A percentile compares a stretch with the other conserved stretches of the same genome.
These are phyloP conservation scores for Syzygium grande DNA, from an alignment of 345 rosid genomes.

Conservation along the genomic window DNA sequence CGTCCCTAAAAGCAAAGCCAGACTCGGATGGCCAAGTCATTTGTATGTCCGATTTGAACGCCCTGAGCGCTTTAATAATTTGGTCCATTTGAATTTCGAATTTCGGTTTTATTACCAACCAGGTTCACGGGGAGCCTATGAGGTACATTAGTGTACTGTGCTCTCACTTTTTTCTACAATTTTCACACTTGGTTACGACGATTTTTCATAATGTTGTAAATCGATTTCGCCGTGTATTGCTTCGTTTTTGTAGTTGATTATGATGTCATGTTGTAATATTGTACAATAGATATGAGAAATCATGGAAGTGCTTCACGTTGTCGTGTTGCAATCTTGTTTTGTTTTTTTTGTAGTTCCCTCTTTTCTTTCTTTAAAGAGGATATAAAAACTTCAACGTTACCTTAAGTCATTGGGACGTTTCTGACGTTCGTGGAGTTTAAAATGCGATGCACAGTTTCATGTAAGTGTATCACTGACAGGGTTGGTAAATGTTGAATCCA, in stretches of 20 bases:
- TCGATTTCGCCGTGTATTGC: accelerated
- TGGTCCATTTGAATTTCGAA: neutral
- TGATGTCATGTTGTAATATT: neutral
- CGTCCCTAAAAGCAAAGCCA: neutral
- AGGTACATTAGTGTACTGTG: neutral
- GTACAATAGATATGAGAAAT: neutral
- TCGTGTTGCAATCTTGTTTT: neutral
- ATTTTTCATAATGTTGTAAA: neutral
- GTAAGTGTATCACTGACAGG: neutral
- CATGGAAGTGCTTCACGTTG: neutral
- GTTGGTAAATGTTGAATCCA: neutral
- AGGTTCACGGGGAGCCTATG: no score
- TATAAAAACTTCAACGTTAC: neutral
- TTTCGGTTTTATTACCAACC: no score
- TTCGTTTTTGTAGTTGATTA: accelerated
- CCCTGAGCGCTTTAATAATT: neutral
- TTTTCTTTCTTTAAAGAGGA: neutral
- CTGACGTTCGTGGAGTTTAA: neutral
- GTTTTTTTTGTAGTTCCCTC: accelerated
- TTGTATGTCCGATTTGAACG: neutral
- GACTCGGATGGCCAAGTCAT: neutral
- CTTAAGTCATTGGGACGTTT: neutral
- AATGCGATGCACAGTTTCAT: no score
- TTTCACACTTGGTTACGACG: accelerated
- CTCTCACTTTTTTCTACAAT: neutral